Evolutionary conservation across 768 basidiomycete genomes (phyloP), one percentile per base, ranked within the genome.

Genomic region (Amanita molliuscula): DNA sequence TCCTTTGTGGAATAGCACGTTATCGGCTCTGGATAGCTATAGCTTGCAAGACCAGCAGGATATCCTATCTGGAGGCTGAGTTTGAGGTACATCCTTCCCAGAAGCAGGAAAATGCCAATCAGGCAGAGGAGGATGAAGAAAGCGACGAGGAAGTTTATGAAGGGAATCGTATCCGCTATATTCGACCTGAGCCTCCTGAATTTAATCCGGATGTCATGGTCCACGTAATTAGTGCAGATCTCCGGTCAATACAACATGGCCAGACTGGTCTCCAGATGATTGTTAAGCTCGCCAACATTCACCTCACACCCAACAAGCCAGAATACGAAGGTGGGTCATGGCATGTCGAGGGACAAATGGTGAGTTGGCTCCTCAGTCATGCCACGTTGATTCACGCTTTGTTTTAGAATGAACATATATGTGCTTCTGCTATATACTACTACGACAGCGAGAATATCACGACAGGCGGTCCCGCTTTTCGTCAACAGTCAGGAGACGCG

Each of bases 221-320:
- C 3, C 3, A 21, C 33, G 4, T 4, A 9, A 8, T 6, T 21
- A 6, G 15, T 7, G 47, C 38, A 20, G 25, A 50, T 28, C 26
- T 50, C 21, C 3, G 9, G 25, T 7, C 11, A 9, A 16, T 44
- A 1, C 18, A 43, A 13, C 23, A 43, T n/a, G 48, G 40, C 15
- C 11, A 9, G 4, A 33, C 6, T 25, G 41, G 31, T 5, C 34
- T 67, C 5, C 67, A 69, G 46, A 56, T 65, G n/a, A 65, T 68
- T 48, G 61, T 68, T 48, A 69, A 67, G 51, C 58, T 67, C 2
- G 67, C 66, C 1, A 66, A 65, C 51, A 67, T 67, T 65, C 41
- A 31, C 11, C 31, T 31, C 4, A 31, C 31, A 13, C 31, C 31
- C 13, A 4, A 31, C 31, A 31, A 31, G 13, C 29, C 31, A 4